Percentiles rank a stretch among this genome's conserved stretches.
Evolutionary conservation across 2,329 filamentous ascomycete species (phyloP).

Genomic region (Alternaria burnsii): DNA sequence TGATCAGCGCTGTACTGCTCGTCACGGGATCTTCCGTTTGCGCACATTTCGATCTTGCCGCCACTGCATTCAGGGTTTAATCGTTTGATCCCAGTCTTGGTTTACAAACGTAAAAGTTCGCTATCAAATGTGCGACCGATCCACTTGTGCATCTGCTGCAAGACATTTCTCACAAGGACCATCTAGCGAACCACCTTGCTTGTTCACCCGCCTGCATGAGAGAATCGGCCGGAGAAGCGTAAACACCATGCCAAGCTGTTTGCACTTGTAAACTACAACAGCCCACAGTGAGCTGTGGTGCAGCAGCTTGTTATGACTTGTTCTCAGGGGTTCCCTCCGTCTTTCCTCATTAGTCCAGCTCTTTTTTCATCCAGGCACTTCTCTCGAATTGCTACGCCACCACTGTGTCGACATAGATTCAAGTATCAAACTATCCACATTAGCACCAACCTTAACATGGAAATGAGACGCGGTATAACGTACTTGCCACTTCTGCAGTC

Average conservation of each 20-base stretch:
- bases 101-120: slow-evolving; percentile 6
- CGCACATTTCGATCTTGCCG: not conserved
- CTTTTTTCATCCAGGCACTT: not conserved
- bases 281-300: too few relatives aligned
- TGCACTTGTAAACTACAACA: not conserved
- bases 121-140: slow-evolving; percentile 7
- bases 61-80: not conserved
- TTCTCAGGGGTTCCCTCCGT: not conserved
- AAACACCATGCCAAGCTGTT: not conserved
- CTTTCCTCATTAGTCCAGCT: not conserved
- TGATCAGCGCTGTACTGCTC: not conserved
- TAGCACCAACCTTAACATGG: not conserved
- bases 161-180: not conserved
- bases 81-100: not conserved
- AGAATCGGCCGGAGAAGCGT: not conserved
- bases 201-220: not conserved
- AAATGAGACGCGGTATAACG: not conserved
- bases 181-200: not conserved
- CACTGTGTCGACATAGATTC: not conserved
- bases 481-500: slow-evolving; percentile 54
- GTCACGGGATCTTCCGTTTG: not conserved
- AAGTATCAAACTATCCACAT: slow-evolving; percentile 15
- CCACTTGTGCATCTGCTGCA: slow-evolving; percentile 4
- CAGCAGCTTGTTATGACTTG: not conserved
- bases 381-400: not conserved